Evolutionary conservation across 805 yeast species (phyloP), one percentile per base, ranked within the genome.

Genomic region (Saccharomycopsis lassenensis): DNA sequence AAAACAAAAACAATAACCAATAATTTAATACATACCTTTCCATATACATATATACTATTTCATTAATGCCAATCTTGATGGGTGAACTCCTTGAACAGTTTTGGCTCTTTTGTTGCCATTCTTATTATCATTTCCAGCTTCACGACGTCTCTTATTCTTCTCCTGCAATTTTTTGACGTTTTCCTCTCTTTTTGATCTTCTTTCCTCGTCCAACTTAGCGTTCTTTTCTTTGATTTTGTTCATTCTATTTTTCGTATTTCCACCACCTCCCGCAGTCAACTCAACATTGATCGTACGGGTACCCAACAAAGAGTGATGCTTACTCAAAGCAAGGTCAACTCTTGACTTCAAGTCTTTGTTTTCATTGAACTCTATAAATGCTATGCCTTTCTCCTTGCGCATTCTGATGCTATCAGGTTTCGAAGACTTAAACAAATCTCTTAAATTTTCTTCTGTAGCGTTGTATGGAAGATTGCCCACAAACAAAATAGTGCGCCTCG

Each of bases 181-280:
- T 53, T 52, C 29, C 59, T 62, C 37, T 59, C 58, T 38, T 64
- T 77, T 70, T 26, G 65, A 70, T 40, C 61, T 68, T 48, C 93
- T 69, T 52, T 87, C 94, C 19, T 66, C 77, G 29, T 68, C 69
- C 48, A 87, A 60, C 50, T 77, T 77, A 30, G 71, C 78, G 55
- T 89, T 89, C 65, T 89, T 89, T 33, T 69, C 71, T 51, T 74
- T 72, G 48, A 91, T 67, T 58, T 91, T 91, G 37, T 71, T 67
- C 31, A 72, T 48, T 51, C 93, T 62, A 28, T 62, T 66, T 40
- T 68, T 61, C 7, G 93, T 76, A 55, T 89, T 89, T 39, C 96
- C 96, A 32, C 98, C 98, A 28, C 98, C 98, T 39, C 98, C 98
- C 34, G 85, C 98, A 2, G 97, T 91, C 49, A 91, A 67, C 56